A percentile compares a stretch with the other conserved stretches of the same genome.
Evolutionary conservation across 371 early-diverging fungal species (phyloP).

Genomic region (Rhizopus microsporus): DNA sequence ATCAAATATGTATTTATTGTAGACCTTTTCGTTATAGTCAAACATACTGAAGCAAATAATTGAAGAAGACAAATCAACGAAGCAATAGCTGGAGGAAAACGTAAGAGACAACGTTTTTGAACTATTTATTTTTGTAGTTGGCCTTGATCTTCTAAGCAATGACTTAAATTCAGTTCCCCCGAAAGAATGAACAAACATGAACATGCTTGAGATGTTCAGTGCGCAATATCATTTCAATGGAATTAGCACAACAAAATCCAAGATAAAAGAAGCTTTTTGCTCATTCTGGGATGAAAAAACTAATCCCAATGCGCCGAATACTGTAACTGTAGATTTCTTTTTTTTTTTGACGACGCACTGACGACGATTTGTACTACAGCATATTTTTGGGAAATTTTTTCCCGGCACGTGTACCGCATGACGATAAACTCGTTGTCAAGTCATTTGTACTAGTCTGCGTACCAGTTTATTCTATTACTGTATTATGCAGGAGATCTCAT

Average conservation of each 20-base stretch:
- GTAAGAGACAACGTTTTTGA: slow-evolving; percentile 17
- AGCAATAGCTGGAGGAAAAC: slow-evolving; percentile 13
- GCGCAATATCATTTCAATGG: slow-evolving; percentile 14
- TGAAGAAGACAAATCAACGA: slow-evolving; percentile 17
- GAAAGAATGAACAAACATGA: slow-evolving; percentile 13
- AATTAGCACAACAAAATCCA: slow-evolving; percentile 16
- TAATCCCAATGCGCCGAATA: slow-evolving; percentile 9
- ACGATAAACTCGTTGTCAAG: too few species aligned
- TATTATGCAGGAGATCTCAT: too few species aligned
- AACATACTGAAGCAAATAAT: slow-evolving; percentile 15
- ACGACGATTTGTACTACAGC: too few species aligned
- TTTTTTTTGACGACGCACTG: too few species aligned
- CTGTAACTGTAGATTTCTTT: not conserved
- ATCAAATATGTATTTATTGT: too few species aligned
- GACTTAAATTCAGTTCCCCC: slow-evolving; percentile 12
- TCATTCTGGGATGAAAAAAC: slow-evolving; percentile 16
- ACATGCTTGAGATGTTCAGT: slow-evolving; percentile 19
- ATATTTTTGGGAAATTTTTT: too few species aligned
- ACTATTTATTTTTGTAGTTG: slow-evolving; percentile 18
- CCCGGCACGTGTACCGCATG: too few species aligned
- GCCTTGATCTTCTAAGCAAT: slow-evolving; percentile 15
- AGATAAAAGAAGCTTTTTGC: slow-evolving; percentile 12
- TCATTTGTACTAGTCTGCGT: too few species aligned
- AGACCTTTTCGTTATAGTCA: slow-evolving; percentile 12
- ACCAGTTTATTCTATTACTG: too few species aligned